These are phyloP conservation scores for Phytophthora pisi DNA, from an alignment of 352 stramenopile genomes.

Conservation along the genomic window DNA sequence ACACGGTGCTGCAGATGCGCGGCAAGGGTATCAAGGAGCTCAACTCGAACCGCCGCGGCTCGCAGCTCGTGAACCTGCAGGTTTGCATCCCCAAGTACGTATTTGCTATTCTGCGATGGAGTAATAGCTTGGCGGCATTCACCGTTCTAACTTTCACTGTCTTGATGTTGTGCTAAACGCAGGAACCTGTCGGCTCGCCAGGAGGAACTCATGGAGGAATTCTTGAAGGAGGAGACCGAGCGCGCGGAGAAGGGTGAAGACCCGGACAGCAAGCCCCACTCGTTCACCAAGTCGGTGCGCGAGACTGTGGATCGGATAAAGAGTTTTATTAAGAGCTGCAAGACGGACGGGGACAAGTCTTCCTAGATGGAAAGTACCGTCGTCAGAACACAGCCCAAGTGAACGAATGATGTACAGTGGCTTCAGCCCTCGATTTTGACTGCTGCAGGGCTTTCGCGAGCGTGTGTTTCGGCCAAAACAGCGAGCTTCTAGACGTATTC, in stretches of 20 bases:
- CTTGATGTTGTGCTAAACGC: conserved; percentile 11
- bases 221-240: conserved; percentile 90
- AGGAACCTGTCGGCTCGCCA: conserved; percentile 93
- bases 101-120: not conserved
- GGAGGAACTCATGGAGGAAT: conserved; percentile 96
- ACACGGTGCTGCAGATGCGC: conserved; percentile 96
- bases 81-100: conserved; percentile 94
- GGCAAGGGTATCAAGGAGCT: conserved; percentile 97
- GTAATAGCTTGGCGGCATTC: not conserved
- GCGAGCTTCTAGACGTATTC: conserved; percentile 30
- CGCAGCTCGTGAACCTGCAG: conserved; percentile 97
- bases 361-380: conserved; percentile 22
- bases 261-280: conserved; percentile 81
- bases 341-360: conserved; percentile 42
- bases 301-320: conserved; percentile 91
- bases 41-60: conserved; percentile 91
- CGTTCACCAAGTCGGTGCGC: conserved; percentile 79
- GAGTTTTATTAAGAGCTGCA: conserved; percentile 76
- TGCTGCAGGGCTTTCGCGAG: conserved; percentile 16
- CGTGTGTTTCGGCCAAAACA: conserved; percentile 16
- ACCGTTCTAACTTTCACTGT: conserved; percentile 1
- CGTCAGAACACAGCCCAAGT: conserved; percentile 6
- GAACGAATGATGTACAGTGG: conserved; percentile 19
- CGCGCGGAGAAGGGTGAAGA: conserved; percentile 68
- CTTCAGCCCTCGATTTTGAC: conserved; percentile 28